Evolutionary conservation across 495 filamentous ascomycete species (phyloP).

Genomic region (Hypoxylon intermedium): DNA sequence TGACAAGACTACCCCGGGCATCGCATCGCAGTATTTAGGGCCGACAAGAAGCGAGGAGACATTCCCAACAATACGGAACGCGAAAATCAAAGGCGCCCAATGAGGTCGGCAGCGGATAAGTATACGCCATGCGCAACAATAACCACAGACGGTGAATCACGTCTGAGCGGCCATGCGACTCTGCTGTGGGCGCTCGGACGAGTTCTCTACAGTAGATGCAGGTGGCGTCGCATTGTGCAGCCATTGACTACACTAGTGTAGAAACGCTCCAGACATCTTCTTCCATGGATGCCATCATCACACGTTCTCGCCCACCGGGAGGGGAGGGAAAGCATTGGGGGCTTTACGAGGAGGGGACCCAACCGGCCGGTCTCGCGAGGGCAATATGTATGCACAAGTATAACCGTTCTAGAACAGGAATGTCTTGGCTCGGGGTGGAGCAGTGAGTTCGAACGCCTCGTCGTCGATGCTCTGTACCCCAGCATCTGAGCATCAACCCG

Average conservation of each 20-base stretch:
- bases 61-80: conserved; percentile 9
- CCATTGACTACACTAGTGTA: no score
- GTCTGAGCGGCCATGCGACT: conserved; percentile 16
- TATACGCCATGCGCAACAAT: conserved; percentile 2
- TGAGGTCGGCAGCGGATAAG: conserved; percentile 1
- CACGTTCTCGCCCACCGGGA: conserved; percentile 13
- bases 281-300: conserved; percentile 4
- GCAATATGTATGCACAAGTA: background rate
- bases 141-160: conserved; percentile 12
- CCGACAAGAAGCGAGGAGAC: conserved; percentile 8
- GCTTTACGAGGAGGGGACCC: conserved; percentile 12
- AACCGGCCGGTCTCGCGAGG: conserved; percentile 15
- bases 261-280: conserved; percentile 29
- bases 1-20: conserved; percentile 8
- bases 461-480: background rate
- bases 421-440: conserved; percentile 21
- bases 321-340: background rate
- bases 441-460: conserved; percentile 1
- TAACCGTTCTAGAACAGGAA: conserved; percentile 32
- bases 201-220: conserved; percentile 25
- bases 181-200: conserved; percentile 9
- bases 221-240: conserved; percentile 22
- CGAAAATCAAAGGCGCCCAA: conserved; percentile 2
- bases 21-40: background rate
- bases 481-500: conserved; percentile 11